Evolutionary conservation across 2,329 filamentous ascomycete genomes (phyloP), one percentile per base, ranked within the genome.

Genomic region (Akanthomyces lecanii): DNA sequence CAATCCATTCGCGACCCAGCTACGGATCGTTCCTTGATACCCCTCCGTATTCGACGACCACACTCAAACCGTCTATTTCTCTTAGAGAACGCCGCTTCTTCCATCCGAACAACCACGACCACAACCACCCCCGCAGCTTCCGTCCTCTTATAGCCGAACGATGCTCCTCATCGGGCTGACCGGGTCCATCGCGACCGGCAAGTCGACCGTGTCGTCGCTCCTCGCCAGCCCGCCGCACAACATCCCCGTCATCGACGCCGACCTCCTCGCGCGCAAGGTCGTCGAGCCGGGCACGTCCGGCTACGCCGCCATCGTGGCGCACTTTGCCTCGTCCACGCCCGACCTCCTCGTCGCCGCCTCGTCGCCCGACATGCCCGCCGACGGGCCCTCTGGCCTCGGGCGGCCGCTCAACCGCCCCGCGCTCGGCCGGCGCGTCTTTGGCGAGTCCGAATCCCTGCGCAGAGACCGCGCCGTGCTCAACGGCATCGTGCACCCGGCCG

Each of bases 111-210:
- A 8, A 28, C 21, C n/a, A 48, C 21, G 5, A 48, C 21, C 21
- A 21, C 21, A 14, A 16, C 7, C 33, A 11, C 33, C 2, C 8
- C 33, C 33, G 4, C 7, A 7, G 33, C 33, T 7, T 36, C 33
- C 10, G 33, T 36, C 10, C 33, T 11, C 33, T 36, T 36, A 16
- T 59, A 50, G 56, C 45, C 44, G 33, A 14, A 50, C 6, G 33
- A 98, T 98, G 95, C 85, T 98, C 55, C 87, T 99, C 71, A 92
- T 99, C 70, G 95, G 95, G 63, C 86, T 99, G 30, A 99, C 95
- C 10, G 95, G 95, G 74, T 97, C 93, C 65, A 98, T 99, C 73
- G 95, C 95, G 65, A 99, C 95, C 6, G 95, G 95, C 75, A 99
- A 99, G 84, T 97, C 94, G 52, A 99, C 94, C 68, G 92, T 97